Evolutionary conservation across 306 rosid genomes (phyloP).

Genomic region (Ormosia semicastrata): DNA sequence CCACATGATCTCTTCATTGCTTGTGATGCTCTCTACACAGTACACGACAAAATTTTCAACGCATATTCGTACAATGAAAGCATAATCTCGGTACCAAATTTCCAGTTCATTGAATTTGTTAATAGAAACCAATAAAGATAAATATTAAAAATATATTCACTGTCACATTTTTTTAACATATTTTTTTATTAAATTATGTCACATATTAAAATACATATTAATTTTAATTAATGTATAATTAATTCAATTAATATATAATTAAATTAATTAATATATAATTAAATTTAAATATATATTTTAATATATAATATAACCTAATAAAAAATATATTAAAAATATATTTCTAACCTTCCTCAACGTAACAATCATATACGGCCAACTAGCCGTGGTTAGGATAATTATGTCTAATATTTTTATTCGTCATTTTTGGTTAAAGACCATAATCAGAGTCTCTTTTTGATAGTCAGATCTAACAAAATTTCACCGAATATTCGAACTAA

Average conservation of each 20-base stretch:
- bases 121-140: not conserved
- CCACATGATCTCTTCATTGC: not conserved
- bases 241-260: too few relatives aligned
- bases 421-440: not conserved
- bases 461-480: not conserved
- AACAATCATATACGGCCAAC: not conserved
- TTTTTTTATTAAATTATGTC: too few relatives aligned
- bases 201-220: too few relatives aligned
- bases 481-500: not conserved
- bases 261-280: too few relatives aligned
- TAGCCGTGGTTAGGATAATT: not conserved
- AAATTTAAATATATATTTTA: too few relatives aligned
- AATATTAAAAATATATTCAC: too few relatives aligned
- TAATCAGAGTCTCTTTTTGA: not conserved
- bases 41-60: not conserved
- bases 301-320: too few relatives aligned
- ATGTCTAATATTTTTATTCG: not conserved
- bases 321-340: too few relatives aligned
- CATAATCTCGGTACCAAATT: not conserved
- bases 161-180: too few relatives aligned
- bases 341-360: too few relatives aligned
- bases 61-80: not conserved
- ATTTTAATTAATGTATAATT: too few relatives aligned
- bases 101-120: slow-evolving; percentile 1
- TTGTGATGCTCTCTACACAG: not conserved